These are phyloP conservation scores for Colletotrichum gloeosporioides DNA, from an alignment of 2,329 filamentous ascomycete species.

Conservation along the genomic window DNA sequence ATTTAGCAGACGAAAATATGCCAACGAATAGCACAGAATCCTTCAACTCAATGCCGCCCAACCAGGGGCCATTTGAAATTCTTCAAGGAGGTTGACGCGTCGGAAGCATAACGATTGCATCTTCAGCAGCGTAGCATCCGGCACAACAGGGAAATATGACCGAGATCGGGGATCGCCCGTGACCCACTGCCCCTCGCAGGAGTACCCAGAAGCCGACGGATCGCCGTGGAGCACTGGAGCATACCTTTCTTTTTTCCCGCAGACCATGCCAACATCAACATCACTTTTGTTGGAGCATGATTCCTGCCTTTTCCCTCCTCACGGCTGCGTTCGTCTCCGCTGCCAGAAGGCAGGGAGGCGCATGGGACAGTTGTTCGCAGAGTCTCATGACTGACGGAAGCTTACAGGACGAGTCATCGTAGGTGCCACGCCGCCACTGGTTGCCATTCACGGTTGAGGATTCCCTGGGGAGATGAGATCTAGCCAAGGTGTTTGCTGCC, in stretches of 20 bases:
- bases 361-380: background rate
- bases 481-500: background rate
- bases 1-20: background rate
- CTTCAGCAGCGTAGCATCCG: background rate
- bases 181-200: background rate
- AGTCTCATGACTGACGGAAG: background rate
- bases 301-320: background rate
- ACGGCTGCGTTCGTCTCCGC: background rate
- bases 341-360: background rate
- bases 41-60: background rate
- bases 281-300: background rate
- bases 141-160: slow-evolving; percentile 1
- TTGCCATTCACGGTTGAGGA: background rate
- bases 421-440: background rate
- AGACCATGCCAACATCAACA: background rate
- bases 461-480: background rate
- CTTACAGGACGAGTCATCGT: background rate
- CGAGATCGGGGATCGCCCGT: slow-evolving; percentile 4
- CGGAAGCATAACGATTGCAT: background rate
- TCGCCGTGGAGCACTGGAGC: background rate
- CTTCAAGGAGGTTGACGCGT: background rate
- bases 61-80: background rate
- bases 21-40: background rate
- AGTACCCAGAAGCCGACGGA: background rate
- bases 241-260: background rate